phyloP scores from a whole-genome alignment of 768 basidiomycete genomes.

The Lyophyllum semitale region DNA sequence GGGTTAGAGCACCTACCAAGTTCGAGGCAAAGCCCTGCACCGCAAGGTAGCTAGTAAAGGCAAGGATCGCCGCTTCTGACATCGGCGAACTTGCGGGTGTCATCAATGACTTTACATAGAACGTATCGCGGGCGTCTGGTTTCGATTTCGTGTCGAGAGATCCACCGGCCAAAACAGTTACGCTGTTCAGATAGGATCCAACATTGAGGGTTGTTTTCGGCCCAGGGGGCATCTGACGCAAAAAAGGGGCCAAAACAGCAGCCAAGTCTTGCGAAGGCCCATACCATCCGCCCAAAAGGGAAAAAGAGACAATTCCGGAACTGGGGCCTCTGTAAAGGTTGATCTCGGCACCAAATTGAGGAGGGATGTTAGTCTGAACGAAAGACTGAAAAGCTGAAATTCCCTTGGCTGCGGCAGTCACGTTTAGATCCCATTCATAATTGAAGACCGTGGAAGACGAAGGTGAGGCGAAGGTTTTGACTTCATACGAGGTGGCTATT shows the following conservation, averaged over 20 bases:
- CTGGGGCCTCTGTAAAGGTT: conserved; percentile 28
- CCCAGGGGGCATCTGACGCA: conserved; percentile 13
- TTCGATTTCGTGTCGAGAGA: conserved; percentile 23
- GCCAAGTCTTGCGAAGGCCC: conserved; percentile 8
- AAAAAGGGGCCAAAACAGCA: conserved; percentile 14
- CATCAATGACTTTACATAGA: conserved; percentile 37
- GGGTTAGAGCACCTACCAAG: conserved; percentile 20
- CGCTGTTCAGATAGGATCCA: conserved; percentile 22
- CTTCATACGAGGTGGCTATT: conserved; percentile 18
- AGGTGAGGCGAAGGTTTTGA: conserved; percentile 21
- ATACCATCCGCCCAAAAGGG: conserved; percentile 31
- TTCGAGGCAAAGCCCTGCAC: conserved; percentile 31
- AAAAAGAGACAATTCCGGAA: conserved; percentile 29
- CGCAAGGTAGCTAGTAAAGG: conserved; percentile 37
- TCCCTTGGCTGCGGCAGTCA: conserved; percentile 29
- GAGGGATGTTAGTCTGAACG: conserved; percentile 31
- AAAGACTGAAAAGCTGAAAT: conserved; percentile 38
- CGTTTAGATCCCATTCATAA: conserved; percentile 39
- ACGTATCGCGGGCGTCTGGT: conserved; percentile 29
- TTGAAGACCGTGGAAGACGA: conserved; percentile 19
- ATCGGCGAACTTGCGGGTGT: conserved; percentile 30
- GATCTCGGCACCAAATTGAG: conserved; percentile 36
- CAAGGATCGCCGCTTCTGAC: conserved; percentile 28
- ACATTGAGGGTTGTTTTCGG: conserved; percentile 5
- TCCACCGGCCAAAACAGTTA: conserved; percentile 12